A percentile compares a stretch with the other conserved stretches of the same genome.
These are phyloP conservation scores for Colletotrichum kahawae DNA, from an alignment of 2,329 filamentous ascomycete species.

Conservation along the genomic window DNA sequence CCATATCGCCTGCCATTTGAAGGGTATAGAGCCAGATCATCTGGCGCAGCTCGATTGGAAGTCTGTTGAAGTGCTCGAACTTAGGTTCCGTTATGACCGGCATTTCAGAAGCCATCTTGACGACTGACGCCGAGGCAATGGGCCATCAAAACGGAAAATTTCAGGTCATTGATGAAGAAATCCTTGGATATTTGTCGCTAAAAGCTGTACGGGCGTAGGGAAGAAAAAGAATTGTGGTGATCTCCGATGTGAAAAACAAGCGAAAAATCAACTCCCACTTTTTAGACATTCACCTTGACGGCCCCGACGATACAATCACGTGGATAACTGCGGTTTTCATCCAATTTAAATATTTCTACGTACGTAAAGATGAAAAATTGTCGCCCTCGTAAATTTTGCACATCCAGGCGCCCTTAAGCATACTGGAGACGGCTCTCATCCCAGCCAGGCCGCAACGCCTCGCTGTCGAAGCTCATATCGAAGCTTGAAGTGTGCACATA, in stretches of 20 bases:
- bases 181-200: neutral
- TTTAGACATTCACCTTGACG: neutral
- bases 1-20: neutral
- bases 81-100: neutral
- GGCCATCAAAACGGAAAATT: neutral
- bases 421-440: constrained; percentile 40
- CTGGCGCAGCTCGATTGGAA: neutral
- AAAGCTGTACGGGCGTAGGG: neutral
- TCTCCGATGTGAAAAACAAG: neutral
- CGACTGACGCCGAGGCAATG: neutral
- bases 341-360: neutral
- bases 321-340: neutral
- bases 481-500: constrained; percentile 60
- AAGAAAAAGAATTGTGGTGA: neutral
- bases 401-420: constrained; percentile 14
- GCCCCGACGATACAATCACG: neutral
- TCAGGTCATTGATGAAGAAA: neutral
- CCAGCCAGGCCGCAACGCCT: constrained; percentile 58
- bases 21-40: neutral
- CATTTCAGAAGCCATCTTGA: neutral
- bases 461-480: constrained; percentile 51
- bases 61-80: neutral
- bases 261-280: neutral
- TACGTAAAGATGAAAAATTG: neutral
- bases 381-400: too few relatives aligned